phyloP scores from a whole-genome alignment of 345 rosid species.

The Microthlaspi erraticum region DNA sequence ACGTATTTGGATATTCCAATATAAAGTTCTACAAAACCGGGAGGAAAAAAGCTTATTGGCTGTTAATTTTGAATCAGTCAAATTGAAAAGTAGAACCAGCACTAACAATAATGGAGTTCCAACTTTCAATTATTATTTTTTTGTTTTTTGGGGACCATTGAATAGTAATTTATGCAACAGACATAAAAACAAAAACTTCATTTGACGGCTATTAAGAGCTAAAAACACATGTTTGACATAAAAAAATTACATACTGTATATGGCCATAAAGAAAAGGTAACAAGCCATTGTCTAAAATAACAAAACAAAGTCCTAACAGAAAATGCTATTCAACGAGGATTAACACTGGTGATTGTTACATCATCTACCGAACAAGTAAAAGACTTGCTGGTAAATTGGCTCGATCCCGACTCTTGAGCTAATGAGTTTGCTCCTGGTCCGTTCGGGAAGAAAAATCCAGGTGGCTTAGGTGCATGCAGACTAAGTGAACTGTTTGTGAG shows the following conservation, averaged over 20 bases:
- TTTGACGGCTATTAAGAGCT: too few relatives aligned
- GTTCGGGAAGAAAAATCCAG: conserved; percentile 29
- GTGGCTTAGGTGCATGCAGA: conserved; percentile 25
- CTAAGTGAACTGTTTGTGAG: conserved; percentile 32
- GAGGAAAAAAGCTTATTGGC: too few relatives aligned
- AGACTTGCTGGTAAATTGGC: conserved; percentile 27
- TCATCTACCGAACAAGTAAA: conserved; percentile 24
- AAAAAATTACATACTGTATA: neutral
- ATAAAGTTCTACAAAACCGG: too few relatives aligned
- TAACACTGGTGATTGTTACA: conserved; percentile 26
- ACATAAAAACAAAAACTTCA: neutral
- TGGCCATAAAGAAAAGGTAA: neutral
- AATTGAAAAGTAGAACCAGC: neutral
- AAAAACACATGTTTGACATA: too few relatives aligned
- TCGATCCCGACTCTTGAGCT: neutral
- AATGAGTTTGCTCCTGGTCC: conserved; percentile 1
- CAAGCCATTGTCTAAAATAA: neutral
- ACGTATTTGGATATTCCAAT: too few relatives aligned
- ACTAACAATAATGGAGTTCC: too few relatives aligned
- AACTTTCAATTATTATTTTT: too few relatives aligned
- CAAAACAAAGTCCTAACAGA: conserved; percentile 4
- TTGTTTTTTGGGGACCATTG: too few relatives aligned
- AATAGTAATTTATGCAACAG: neutral
- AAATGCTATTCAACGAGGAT: conserved; percentile 31
- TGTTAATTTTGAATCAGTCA: neutral